phyloP scores from a whole-genome alignment of 1,284 basidiomycete species.

The Ceratobasidium sp. region DNA sequence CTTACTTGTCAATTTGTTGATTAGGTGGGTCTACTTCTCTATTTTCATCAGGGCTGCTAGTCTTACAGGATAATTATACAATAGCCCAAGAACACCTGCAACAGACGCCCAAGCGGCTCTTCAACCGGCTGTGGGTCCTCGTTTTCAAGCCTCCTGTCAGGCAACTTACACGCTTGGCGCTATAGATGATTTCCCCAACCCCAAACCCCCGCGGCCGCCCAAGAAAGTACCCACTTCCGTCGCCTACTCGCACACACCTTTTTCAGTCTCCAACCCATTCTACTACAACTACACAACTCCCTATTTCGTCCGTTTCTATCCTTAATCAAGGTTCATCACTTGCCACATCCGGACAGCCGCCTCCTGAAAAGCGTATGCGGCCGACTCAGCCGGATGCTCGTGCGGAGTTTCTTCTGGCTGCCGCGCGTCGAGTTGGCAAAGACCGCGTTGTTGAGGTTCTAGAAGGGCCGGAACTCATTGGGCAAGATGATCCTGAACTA shows the following conservation, averaged over 20 bases:
- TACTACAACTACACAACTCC: conserved; percentile 29
- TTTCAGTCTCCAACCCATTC: conserved; percentile 35
- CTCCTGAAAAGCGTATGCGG: conserved; percentile 36
- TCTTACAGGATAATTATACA: not conserved
- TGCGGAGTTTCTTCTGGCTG: conserved; percentile 37
- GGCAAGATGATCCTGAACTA: not conserved
- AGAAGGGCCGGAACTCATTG: conserved; percentile 1
- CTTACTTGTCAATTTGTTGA: conserved; percentile 31
- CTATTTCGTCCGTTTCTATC: conserved; percentile 23
- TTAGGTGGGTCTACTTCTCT: conserved; percentile 14
- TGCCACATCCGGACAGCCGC: conserved; percentile 11
- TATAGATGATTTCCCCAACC: conserved; percentile 27
- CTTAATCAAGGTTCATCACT: conserved; percentile 18
- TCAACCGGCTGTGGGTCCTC: conserved; percentile 18
- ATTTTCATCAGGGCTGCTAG: not conserved
- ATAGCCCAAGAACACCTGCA: conserved; percentile 5
- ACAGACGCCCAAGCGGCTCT: conserved; percentile 12
- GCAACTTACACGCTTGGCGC: not conserved
- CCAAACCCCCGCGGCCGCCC: conserved; percentile 32
- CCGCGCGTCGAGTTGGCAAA: conserved; percentile 36
- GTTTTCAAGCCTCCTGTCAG: not conserved
- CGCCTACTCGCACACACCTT: not conserved
- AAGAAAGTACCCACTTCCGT: conserved; percentile 35
- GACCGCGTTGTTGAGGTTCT: conserved; percentile 32
- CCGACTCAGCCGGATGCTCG: conserved; percentile 39